Base-by-base conservation (phyloP, 768 basidiomycete species). In the Leccinum arenicola region DNA sequence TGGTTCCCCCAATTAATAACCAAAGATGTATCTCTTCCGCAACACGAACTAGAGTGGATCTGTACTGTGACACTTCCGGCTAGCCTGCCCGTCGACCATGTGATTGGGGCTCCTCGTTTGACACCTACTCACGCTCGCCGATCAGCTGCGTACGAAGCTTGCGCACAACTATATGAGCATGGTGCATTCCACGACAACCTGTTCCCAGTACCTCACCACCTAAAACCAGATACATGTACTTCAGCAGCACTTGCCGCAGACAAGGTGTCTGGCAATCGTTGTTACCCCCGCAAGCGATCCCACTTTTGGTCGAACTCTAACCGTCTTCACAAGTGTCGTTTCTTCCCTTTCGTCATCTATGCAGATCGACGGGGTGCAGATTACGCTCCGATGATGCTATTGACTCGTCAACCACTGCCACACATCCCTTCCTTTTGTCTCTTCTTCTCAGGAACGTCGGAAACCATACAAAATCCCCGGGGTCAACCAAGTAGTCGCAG, bases 391-490 rank as follows among this genome's bases (percentile, higher is more conserved):
- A 74, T 94, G 56, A 69, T 84, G n/a, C 68, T 94, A 38, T 75
- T 94, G 43, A 88, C 90, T 8, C 80, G 86, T 50, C 76, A 78
- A 25, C 87, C 89, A 15, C 75, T 93, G 7, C 89, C 91, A 2
- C 66, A 74, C 23, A 66, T 93, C 19, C 68, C 76, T 4, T 64
- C 71, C 33, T 85, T 93, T 73, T 77, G 78, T 50, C 70, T 93
- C 6, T 93, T 87, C 71, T 80, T 80, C 54, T 77, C 80, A 3
- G 83, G 84, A 0, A 61, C 75, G 7, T 71, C 80, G 0, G 68
- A 79, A 29, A 68, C 64, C 2, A 73, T 88, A 35, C 72, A 71
- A 43, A 76, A 84, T 38, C 68, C 71, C 49, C 80, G 75, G 33
- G 33, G 8, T 33, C 11, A 11, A 33, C 11, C 33, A 61, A 56